Conservation (phyloP, 352 stramenopile genomes). For the Phytophthora brassicae region DNA sequence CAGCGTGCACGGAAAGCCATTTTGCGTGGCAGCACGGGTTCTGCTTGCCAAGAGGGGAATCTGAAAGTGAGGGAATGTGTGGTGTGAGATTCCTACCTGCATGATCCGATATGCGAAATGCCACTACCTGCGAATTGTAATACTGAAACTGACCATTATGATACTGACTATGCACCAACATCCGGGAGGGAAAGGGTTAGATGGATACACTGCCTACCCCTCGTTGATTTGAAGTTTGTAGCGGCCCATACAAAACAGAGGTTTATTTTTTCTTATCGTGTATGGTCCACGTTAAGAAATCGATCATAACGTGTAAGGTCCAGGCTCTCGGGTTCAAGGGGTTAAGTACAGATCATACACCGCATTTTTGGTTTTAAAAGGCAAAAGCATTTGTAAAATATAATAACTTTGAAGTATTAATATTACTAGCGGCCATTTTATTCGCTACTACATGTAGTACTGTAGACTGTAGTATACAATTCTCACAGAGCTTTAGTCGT, state of each 20-base stretch:
- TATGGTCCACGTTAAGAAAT: background rate
- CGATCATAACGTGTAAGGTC: constrained; percentile 6
- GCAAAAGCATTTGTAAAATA: no score
- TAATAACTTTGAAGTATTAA: no score
- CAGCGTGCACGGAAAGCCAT: constrained; percentile 9
- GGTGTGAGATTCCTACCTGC: background rate
- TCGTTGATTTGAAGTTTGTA: background rate
- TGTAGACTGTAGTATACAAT: no score
- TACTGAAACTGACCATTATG: no score
- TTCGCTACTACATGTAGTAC: no score
- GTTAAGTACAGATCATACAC: no score
- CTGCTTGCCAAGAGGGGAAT: background rate
- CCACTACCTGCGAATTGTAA: no score
- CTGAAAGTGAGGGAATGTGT: background rate
- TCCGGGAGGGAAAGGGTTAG: no score
- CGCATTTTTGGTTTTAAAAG: no score
- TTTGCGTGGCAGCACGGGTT: background rate
- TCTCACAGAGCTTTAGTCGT: no score
- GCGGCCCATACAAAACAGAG: background rate
- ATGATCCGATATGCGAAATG: background rate
- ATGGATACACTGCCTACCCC: background rate
- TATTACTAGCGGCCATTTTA: no score
- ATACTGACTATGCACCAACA: no score
- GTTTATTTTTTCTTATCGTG: background rate
- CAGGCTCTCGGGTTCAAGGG: constrained; percentile 12